Conservation (phyloP, 1,284 basidiomycete genomes). For the Cutaneotrichosporon arboriforme region DNA sequence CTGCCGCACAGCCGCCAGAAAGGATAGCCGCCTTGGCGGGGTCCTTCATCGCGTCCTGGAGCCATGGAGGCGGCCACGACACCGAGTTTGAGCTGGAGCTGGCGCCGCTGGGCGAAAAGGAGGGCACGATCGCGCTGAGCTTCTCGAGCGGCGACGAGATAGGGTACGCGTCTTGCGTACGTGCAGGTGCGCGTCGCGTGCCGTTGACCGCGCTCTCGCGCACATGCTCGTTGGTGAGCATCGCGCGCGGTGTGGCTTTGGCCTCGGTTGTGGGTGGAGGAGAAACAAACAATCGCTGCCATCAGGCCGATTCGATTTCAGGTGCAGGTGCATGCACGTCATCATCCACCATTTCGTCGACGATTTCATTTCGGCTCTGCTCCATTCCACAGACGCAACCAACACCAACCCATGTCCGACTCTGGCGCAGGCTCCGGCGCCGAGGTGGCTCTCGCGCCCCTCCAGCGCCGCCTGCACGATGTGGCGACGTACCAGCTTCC, state of each 20-base stretch:
- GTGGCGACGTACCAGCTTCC: conserved; percentile 67
- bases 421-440: too few relatives aligned
- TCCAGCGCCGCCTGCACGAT: conserved; percentile 60
- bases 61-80: conserved; percentile 1
- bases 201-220: too few relatives aligned
- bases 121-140: neutral
- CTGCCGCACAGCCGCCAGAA: conserved; percentile 37
- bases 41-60: conserved; percentile 18
- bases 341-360: too few relatives aligned
- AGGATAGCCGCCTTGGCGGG: conserved; percentile 31
- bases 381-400: too few relatives aligned
- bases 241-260: neutral
- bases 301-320: too few relatives aligned
- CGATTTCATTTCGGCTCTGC: too few relatives aligned
- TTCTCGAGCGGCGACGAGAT: conserved; percentile 2
- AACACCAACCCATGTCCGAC: neutral
- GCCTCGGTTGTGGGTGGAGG: too few relatives aligned
- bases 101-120: too few relatives aligned
- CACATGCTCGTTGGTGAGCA: neutral
- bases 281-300: too few relatives aligned
- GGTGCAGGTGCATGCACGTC: too few relatives aligned
- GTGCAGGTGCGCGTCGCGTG: neutral
- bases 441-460: conserved; percentile 21
- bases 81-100: neutral
- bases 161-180: neutral